These are phyloP conservation scores for Amaranthus cruentus DNA, from an alignment of 148 eudicot species.

Conservation along the genomic window DNA sequence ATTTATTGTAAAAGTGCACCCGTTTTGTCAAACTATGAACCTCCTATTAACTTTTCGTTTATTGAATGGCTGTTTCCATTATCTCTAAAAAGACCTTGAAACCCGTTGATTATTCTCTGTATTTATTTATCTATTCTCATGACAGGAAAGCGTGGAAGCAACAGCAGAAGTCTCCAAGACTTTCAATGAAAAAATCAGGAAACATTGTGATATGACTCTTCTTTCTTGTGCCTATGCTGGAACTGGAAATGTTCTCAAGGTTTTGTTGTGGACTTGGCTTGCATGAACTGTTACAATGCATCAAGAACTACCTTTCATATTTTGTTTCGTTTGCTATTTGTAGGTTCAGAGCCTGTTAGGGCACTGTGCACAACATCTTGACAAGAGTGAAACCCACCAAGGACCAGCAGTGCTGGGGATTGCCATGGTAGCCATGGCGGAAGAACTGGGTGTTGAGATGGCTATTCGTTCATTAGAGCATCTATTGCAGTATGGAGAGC, in stretches of 20 bases:
- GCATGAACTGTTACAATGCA: not conserved
- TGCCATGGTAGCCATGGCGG: slow-evolving; percentile 98
- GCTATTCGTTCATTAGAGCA: slow-evolving; percentile 90
- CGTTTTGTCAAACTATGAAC: not conserved
- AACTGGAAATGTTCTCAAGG: slow-evolving; percentile 96
- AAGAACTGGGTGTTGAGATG: slow-evolving; percentile 89
- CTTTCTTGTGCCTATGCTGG: slow-evolving; percentile 99
- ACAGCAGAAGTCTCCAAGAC: slow-evolving; percentile 92
- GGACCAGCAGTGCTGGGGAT: slow-evolving; percentile 96
- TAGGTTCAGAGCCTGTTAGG: slow-evolving; percentile 93
- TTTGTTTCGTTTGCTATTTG: not conserved
- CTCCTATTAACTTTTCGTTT: not conserved
- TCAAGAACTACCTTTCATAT: slow-evolving; percentile 9
- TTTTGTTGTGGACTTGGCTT: slow-evolving; percentile 14
- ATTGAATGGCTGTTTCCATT: too few relatives aligned
- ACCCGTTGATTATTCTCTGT: not conserved
- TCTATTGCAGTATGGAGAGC: slow-evolving; percentile 95
- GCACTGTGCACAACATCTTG: slow-evolving; percentile 88
- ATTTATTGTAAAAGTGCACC: too few relatives aligned
- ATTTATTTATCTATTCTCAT: not conserved
- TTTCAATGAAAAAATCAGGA: slow-evolving; percentile 79
- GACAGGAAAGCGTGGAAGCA: slow-evolving; percentile 85
- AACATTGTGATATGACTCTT: slow-evolving; percentile 88
- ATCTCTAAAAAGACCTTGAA: not conserved
- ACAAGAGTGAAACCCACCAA: slow-evolving; percentile 83